Base-by-base conservation (phyloP, 768 basidiomycete genomes). In the Phlebiopsis flavidoalba region DNA sequence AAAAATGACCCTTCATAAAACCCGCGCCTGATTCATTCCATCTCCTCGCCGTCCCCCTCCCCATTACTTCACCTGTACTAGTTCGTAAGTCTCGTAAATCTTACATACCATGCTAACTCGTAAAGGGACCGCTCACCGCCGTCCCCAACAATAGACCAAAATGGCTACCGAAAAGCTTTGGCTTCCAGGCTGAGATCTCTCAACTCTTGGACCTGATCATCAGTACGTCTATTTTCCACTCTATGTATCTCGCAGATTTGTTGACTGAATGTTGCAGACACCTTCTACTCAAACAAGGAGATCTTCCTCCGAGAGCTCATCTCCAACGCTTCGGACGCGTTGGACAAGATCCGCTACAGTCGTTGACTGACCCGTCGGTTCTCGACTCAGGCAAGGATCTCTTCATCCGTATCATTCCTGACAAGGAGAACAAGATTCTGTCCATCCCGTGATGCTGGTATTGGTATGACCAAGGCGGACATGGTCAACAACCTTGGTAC, bases 261-360 rank as follows among this genome's bases (percentile, higher is more conserved):
- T 65, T 69, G 12, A 69, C 6, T 66, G 10, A 31, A 46, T 54
- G 14, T 53, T 50, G 53, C 66, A 93, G 91, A 98, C 83, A 98
- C 96, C 64, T 98, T 98, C 88, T 99, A 98, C 87, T 97, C 95
- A 64, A 98, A 99, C 88, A 99, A 99, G 84, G 96, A 98, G 80
- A 98, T 99, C 76, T 98, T 98, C 87, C 88, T 99, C 68, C 92
- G 97, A 74, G 97, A 98, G 79, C 64, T 98, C 68, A 98, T 96
- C 78, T 98, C 96, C 65, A 98, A 98, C 80, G 79, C 81, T 66
- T 98, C 97, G 62, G 97, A 98, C 86, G 97, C 97, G 53, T 86
- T 98, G 76, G 97, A 99, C 81, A 98, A 98, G 83, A 91, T 98
- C 72, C 93, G 97, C 52, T 99, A 98, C 75, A 91, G 36, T 96